phyloP scores from a whole-genome alignment of 192 early-diverging fungal species.

The Entomortierella beljakovae region DNA sequence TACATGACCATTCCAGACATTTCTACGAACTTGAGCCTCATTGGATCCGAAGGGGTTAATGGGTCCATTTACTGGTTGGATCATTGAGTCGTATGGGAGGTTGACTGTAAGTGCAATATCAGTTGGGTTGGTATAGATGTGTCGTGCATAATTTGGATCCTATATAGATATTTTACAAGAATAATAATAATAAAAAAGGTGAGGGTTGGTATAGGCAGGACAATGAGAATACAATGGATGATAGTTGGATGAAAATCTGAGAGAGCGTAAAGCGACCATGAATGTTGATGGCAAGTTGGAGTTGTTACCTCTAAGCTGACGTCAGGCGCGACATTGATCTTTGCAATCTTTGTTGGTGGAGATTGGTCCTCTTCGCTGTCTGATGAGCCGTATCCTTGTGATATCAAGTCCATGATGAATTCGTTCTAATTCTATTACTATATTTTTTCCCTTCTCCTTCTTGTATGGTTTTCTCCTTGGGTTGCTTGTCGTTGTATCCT shows the following conservation, averaged over 20 bases:
- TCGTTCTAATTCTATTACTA: neutral
- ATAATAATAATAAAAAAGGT: slow-evolving; percentile 1
- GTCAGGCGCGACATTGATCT: slow-evolving; percentile 61
- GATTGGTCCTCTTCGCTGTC: slow-evolving; percentile 34
- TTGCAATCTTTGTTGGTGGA: slow-evolving; percentile 34
- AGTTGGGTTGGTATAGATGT: slow-evolving; percentile 66
- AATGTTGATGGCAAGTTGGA: neutral
- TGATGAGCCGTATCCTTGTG: slow-evolving; percentile 51
- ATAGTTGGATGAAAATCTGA: neutral
- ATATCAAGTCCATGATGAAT: slow-evolving; percentile 47
- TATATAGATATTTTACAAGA: slow-evolving; percentile 8
- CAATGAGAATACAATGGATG: no score
- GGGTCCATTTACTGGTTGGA: slow-evolving; percentile 63
- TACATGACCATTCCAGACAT: slow-evolving; percentile 79
- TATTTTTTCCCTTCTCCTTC: no score
- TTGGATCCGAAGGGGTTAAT: slow-evolving; percentile 63
- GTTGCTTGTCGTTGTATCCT: no score
- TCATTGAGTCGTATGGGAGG: slow-evolving; percentile 68
- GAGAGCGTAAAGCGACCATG: neutral
- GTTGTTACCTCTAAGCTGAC: slow-evolving; percentile 62
- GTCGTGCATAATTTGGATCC: slow-evolving; percentile 53
- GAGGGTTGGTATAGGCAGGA: neutral
- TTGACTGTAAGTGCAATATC: slow-evolving; percentile 66
- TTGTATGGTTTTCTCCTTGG: no score
- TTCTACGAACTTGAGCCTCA: slow-evolving; percentile 56